Evolutionary conservation across 768 basidiomycete genomes (phyloP), one percentile per base, ranked within the genome.

Genomic region (Gautieria morchelliformis): DNA sequence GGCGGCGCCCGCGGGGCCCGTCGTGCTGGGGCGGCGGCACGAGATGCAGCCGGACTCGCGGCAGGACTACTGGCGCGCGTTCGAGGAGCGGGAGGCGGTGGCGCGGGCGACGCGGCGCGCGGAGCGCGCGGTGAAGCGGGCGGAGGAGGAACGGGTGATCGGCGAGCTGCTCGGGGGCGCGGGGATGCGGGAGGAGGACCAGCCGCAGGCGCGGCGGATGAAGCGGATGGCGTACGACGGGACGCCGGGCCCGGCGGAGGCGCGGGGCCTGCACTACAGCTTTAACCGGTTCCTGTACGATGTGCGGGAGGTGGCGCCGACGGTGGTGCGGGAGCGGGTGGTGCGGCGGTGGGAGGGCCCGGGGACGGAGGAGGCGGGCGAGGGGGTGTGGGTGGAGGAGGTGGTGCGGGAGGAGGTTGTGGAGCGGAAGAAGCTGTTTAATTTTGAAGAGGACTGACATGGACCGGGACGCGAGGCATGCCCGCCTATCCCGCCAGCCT

Each of bases 141-240:
- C 17, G 45, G 56, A 49, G 37, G 56, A 57, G 27, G 56, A 57
- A 22, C 46, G 56, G 5, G 56, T 57, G 6, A 57, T 57, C 17
- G 24, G 46, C 17, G 56, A 57, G 56, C 17, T 57, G 24, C 39
- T 57, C 3, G 56, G 48, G 14, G 56, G 56, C 9, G 46, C 33
- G 24, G 56, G 56, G 44, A 57, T 57, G 56, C 45, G 56, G 4
- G 56, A 49, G 30, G 56, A 57, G 35, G 56, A 57, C 39, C 56
- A 57, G 46, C 56, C 56, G 32, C 56, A 57, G 46, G 56, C 56
- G 24, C 27, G 56, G 37, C 3, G 56, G 37, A 57, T 57, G 56
- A 33, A 49, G 15, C 46, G 37, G 44, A 57, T 57, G 56, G 56
- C 56, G 44, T 57, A 57, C 37, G 56, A 57, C 50, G 56, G 56